Evolutionary conservation across 306 rosid species (phyloP).

Genomic region (Castanea mollissima): DNA sequence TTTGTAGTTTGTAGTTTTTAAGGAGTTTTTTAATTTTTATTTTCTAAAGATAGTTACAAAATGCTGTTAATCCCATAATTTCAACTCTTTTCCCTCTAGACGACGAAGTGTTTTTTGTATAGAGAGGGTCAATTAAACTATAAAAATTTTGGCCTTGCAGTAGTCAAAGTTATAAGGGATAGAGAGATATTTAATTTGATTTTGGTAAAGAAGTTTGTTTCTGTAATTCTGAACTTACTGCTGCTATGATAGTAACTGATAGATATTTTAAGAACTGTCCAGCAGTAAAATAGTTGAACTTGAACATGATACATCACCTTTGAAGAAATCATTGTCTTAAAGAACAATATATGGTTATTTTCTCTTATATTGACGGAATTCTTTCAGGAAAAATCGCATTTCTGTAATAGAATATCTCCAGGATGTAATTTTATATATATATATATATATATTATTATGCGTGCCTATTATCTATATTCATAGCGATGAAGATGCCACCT

Average conservation of each 20-base stretch:
- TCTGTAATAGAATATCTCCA: neutral
- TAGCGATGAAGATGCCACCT: no score
- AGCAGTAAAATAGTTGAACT: neutral
- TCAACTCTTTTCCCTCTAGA: no score
- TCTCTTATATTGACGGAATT: neutral
- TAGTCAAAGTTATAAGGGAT: neutral
- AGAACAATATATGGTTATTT: neutral
- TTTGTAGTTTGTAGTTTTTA: no score
- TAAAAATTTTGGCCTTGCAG: neutral
- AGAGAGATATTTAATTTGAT: neutral
- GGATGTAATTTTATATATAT: neutral
- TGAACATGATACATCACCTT: neutral
- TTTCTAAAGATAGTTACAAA: neutral
- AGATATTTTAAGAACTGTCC: neutral
- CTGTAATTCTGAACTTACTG: no score
- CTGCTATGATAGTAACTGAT: no score
- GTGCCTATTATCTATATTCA: no score
- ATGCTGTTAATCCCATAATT: no score
- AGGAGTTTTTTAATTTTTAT: neutral
- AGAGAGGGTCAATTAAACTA: rapidly evolving
- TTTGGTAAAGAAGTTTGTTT: no score
- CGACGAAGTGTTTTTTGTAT: no score
- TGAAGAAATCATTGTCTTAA: neutral
- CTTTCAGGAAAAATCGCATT: neutral
- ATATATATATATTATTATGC: neutral